Evolutionary conservation across 495 filamentous ascomycete genomes (phyloP), one percentile per base, ranked within the genome.

Genomic region (Penicillium silybi): DNA sequence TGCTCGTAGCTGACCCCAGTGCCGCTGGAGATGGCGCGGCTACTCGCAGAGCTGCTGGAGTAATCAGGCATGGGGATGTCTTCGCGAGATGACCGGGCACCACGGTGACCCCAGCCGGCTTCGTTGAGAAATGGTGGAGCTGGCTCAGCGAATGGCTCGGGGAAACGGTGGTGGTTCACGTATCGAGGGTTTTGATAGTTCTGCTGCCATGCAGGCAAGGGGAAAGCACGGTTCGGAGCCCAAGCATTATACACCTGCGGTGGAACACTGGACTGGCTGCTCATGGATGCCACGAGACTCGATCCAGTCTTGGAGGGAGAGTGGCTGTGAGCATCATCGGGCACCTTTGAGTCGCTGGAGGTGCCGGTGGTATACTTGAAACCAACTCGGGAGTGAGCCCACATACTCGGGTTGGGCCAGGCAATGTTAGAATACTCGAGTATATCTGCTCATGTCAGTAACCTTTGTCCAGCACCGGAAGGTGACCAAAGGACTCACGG

Each of bases 361-460:
- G 44, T 53, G 16, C 56, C 57, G 15, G 71, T 64, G 41, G 59
- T 58, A 20, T 68, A 63, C 40, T 70, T 70, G 48, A 73, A 68
- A 16, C 66, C 63, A 35, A 67, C 65, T 18, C 72, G 69, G 7
- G 67, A 59, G 22, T 80, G 79, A 11, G 71, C 75, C 85, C 83
- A 91, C 86, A 90, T 90, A 17, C 66, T 65, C 41, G 80, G 76
- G 66, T 89, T 91, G 2, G 89, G 89, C 88, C 88, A 93, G 15
- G 89, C 87, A 59, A 93, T 89, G n/a, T 76, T 79, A 29, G 82
- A 85, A 47, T 69, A 77, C 62, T 92, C 88, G n/a, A 93, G 74
- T 10, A 91, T 74, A 37, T 87, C 88, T 85, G 53, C 29, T 34
- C n/a, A 26, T 35, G 44, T 69, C n/a, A 60, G 53, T 23, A 17